Conservation (phyloP, 2,329 filamentous ascomycete genomes). For the Xylariaceae sp. region DNA sequence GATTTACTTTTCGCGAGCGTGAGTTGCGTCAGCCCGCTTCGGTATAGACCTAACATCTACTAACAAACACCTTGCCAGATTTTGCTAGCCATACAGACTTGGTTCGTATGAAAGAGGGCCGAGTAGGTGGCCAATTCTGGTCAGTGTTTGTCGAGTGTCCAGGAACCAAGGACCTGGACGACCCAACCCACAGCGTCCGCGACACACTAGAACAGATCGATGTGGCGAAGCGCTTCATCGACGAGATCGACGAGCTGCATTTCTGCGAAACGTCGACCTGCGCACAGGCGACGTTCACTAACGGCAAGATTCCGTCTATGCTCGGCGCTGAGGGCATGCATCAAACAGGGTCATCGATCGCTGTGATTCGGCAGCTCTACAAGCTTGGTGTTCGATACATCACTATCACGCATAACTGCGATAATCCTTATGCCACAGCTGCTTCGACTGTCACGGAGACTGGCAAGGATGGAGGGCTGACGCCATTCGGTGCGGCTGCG, state of each 20-base stretch:
- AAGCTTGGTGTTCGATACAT: conserved; percentile 60
- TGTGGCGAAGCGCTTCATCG: conserved; percentile 50
- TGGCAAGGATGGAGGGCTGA: conserved; percentile 42
- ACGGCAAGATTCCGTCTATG: conserved; percentile 47
- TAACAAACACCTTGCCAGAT: conserved; percentile 14
- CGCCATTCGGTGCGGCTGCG: conserved; percentile 46
- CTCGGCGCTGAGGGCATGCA: conserved; percentile 62
- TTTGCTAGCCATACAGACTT: conserved; percentile 59
- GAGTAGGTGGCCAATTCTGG: conserved; percentile 64
- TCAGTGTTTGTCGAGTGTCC: conserved; percentile 65
- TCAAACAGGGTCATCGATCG: conserved; percentile 56
- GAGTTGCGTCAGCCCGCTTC: neutral
- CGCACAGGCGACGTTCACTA: conserved; percentile 26
- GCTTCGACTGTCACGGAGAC: conserved; percentile 11
- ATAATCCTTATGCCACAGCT: conserved; percentile 54
- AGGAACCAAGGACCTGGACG: conserved; percentile 39
- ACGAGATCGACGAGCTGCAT: conserved; percentile 30
- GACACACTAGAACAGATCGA: conserved; percentile 60
- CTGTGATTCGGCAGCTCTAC: conserved; percentile 55
- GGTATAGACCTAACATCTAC: neutral
- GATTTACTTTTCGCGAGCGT: conserved; percentile 8
- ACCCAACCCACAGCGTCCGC: conserved; percentile 56
- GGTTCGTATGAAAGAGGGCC: conserved; percentile 53
- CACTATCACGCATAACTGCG: conserved; percentile 66
- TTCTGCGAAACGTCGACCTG: conserved; percentile 10